These are phyloP conservation scores for Fusarium sp. DNA, from an alignment of 2,329 filamentous ascomycete genomes.

Conservation along the genomic window DNA sequence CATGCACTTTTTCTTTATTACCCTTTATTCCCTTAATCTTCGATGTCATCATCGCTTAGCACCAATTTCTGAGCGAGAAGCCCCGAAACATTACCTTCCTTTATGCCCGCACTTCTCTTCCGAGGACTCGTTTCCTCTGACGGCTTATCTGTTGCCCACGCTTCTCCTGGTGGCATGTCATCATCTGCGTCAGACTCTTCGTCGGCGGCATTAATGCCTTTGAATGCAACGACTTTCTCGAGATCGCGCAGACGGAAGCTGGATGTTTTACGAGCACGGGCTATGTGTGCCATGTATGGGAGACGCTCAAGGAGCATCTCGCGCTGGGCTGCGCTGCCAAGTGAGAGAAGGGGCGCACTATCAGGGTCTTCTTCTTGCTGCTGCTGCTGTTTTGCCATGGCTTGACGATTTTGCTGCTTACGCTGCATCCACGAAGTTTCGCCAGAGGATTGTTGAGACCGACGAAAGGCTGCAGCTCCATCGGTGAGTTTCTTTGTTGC, in stretches of 20 bases:
- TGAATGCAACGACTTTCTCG: slow-evolving; percentile 76
- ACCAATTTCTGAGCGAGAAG: slow-evolving; percentile 74
- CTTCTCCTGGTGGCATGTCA: slow-evolving; percentile 57
- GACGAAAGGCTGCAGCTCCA: slow-evolving; percentile 63
- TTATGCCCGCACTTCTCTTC: slow-evolving; percentile 59
- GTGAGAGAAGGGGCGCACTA: slow-evolving; percentile 62
- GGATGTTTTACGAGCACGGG: slow-evolving; percentile 56
- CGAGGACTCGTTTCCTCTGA: slow-evolving; percentile 65
- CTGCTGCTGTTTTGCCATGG: slow-evolving; percentile 23
- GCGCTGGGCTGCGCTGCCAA: slow-evolving; percentile 74
- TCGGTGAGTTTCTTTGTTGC: slow-evolving; percentile 57
- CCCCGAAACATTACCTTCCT: slow-evolving; percentile 54
- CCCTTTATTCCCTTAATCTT: slow-evolving; percentile 62
- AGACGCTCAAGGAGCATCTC: slow-evolving; percentile 87
- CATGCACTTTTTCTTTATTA: background rate
- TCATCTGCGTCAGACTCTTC: slow-evolving; percentile 62
- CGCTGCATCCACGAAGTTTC: slow-evolving; percentile 54
- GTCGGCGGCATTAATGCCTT: slow-evolving; percentile 65
- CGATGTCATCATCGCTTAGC: slow-evolving; percentile 87
- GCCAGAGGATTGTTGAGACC: slow-evolving; percentile 50
- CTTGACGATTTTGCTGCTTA: slow-evolving; percentile 46
- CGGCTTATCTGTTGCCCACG: slow-evolving; percentile 73
- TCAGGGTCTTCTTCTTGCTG: slow-evolving; percentile 41
- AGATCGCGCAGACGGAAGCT: slow-evolving; percentile 66
- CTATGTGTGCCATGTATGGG: slow-evolving; percentile 83